Evolutionary conservation across 345 rosid genomes (phyloP).

Genomic region (Citrus maxima): DNA sequence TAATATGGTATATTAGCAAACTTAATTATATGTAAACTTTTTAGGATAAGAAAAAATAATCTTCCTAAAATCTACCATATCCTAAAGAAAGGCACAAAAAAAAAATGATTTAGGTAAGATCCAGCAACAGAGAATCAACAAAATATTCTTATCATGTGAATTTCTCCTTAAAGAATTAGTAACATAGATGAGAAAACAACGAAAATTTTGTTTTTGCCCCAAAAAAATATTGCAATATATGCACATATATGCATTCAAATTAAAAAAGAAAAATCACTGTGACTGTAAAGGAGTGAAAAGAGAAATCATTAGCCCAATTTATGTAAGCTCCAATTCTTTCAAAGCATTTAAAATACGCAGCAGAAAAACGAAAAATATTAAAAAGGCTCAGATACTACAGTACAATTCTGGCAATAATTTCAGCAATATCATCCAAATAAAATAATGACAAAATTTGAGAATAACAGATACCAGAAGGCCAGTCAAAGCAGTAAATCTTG

Average conservation of each 20-base stretch:
- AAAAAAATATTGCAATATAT: neutral
- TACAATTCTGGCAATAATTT: neutral
- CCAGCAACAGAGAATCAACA: neutral
- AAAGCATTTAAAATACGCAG: neutral
- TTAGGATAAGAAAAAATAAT: neutral
- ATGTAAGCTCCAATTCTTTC: neutral
- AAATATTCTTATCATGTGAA: neutral
- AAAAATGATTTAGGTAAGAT: neutral
- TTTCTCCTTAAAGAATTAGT: neutral
- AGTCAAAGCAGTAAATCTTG: constrained; percentile 84
- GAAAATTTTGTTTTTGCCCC: neutral
- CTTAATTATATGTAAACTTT: neutral
- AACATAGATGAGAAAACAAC: neutral
- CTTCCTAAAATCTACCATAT: neutral
- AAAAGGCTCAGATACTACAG: neutral
- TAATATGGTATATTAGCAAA: neutral
- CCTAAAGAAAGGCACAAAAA: neutral
- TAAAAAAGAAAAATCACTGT: neutral
- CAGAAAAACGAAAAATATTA: neutral
- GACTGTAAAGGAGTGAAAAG: neutral
- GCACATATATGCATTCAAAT: neutral
- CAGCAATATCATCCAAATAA: neutral
- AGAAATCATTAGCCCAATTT: neutral
- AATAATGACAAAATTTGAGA: constrained; percentile 2
- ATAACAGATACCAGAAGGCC: constrained; percentile 78